phyloP scores from a whole-genome alignment of 2,329 filamentous ascomycete species.

The Fusarium bactridioides region DNA sequence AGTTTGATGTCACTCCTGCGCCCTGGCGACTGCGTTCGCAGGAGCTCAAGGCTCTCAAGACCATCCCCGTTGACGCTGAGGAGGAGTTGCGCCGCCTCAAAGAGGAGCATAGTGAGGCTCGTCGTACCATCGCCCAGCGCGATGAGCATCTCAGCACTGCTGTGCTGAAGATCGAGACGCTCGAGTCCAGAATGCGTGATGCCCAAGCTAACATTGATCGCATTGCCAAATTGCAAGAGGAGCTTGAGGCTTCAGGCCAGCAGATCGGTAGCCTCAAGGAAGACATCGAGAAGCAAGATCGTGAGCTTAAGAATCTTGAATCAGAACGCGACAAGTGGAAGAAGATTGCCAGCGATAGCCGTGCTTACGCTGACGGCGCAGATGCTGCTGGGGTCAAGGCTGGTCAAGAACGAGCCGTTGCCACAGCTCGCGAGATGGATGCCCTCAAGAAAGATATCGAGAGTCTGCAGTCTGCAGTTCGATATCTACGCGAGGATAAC shows the following conservation, averaged over 20 bases:
- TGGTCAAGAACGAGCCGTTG: slow-evolving; percentile 72
- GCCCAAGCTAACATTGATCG: slow-evolving; percentile 78
- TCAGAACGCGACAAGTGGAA: slow-evolving; percentile 75
- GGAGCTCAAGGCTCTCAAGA: slow-evolving; percentile 83
- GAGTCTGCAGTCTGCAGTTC: slow-evolving; percentile 69
- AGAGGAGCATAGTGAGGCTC: slow-evolving; percentile 80
- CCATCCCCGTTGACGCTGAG: slow-evolving; percentile 81
- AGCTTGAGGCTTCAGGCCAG: slow-evolving; percentile 62
- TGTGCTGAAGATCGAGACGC: slow-evolving; percentile 90
- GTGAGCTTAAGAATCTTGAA: slow-evolving; percentile 70
- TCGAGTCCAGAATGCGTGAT: slow-evolving; percentile 87
- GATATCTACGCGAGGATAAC: slow-evolving; percentile 74
- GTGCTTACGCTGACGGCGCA: slow-evolving; percentile 62
- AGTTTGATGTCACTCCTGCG: slow-evolving; percentile 78
- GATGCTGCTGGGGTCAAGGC: slow-evolving; percentile 61
- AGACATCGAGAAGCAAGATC: slow-evolving; percentile 72
- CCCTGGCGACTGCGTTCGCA: slow-evolving; percentile 87
- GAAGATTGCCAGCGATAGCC: slow-evolving; percentile 71
- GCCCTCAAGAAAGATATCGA: slow-evolving; percentile 73
- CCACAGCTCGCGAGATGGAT: slow-evolving; percentile 77
- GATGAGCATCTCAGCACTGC: slow-evolving; percentile 87
- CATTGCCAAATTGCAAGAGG: slow-evolving; percentile 70
- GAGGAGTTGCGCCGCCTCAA: slow-evolving; percentile 83
- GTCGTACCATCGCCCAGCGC: slow-evolving; percentile 73
- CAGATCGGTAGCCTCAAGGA: slow-evolving; percentile 64